Conservation (phyloP, 306 rosid species). For the Sophora flavescens region DNA sequence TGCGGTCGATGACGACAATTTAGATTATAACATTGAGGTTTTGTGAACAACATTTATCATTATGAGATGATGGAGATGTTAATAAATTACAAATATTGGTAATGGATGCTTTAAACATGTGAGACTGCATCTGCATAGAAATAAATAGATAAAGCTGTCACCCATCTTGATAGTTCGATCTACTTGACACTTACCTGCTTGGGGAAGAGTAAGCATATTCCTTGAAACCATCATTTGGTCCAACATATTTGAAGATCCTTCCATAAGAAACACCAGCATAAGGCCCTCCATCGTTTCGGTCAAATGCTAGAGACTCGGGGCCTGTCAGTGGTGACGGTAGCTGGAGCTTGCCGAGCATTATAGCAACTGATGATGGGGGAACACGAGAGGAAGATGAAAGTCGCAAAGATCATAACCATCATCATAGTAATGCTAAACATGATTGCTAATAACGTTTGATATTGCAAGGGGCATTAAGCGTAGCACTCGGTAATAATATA, state of each 20-base stretch:
- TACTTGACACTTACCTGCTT: conserved; percentile 42
- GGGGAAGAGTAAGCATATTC: conserved; percentile 55
- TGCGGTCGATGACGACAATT: too few relatives aligned
- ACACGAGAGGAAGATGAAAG: conserved; percentile 34
- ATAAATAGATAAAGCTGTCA: neutral
- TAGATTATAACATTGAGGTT: too few relatives aligned
- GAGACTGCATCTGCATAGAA: neutral
- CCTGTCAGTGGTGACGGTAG: conserved; percentile 50
- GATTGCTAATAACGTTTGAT: neutral
- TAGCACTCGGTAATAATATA: neutral
- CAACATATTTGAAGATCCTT: conserved; percentile 47
- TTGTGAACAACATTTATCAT: neutral
- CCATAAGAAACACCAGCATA: conserved; percentile 56
- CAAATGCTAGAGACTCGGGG: conserved; percentile 57
- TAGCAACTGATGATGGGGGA: conserved; percentile 43
- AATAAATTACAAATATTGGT: too few relatives aligned
- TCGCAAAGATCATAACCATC: neutral
- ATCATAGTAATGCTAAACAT: conserved; percentile 29
- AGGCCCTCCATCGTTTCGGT: conserved; percentile 47
- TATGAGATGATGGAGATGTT: too few relatives aligned
- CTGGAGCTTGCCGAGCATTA: conserved; percentile 24
- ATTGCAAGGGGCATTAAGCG: neutral
- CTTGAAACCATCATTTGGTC: conserved; percentile 7
- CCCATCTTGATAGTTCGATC: neutral
- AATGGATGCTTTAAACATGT: neutral